Base-by-base conservation (phyloP, 2,329 filamentous ascomycete species). In the Alternaria sp. region DNA sequence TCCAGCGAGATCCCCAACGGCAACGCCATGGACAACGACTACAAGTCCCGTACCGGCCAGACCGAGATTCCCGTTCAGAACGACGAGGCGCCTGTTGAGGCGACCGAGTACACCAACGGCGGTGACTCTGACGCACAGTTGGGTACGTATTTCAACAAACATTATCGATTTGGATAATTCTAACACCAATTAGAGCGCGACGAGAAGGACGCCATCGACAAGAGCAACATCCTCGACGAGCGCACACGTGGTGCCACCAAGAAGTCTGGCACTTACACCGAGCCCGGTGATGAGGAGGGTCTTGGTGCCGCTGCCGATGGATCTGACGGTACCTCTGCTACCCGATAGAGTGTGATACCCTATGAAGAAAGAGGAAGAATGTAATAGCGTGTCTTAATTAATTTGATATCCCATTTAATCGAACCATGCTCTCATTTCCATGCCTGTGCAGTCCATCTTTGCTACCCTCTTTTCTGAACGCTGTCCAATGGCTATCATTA, bases 201-300 rank as follows among this genome's bases (percentile, higher is more conserved):
- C 56, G 85, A 86, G 21, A 74, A 74, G 3, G 83, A 85, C 3
- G 84, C 84, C 4, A 85, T 86, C 46, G 81, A 86, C 57, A 59
- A 80, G 64, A 71, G 62, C 57, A 86, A 86, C 65, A 85, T 86
- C 43, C 68, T 86, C 6, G 77, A 81, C 4, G 76, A 74, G 25
- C 82, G 83, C 28, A 86, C 84, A 8, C 79, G 84, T 17, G 83
- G 84, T 59, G 84, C 83, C 0, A 72, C 81, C 0, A 84, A 84
- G 77, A 36, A 76, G 44, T 64, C 75, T 36, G 83, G 84, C 17
- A 77, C 78, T 0, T 86, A 86, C 68, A 66, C 72, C 1, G 84
- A 86, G 79, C 85, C 84, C n/a, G 82, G 83, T 28, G 85, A 86
- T 67, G 83, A 86, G 59, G 84, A 86, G 74, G 77, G 81, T 15